These are phyloP conservation scores for Porcisia hertigi DNA, from an alignment of 208 protist species.

Conservation along the genomic window DNA sequence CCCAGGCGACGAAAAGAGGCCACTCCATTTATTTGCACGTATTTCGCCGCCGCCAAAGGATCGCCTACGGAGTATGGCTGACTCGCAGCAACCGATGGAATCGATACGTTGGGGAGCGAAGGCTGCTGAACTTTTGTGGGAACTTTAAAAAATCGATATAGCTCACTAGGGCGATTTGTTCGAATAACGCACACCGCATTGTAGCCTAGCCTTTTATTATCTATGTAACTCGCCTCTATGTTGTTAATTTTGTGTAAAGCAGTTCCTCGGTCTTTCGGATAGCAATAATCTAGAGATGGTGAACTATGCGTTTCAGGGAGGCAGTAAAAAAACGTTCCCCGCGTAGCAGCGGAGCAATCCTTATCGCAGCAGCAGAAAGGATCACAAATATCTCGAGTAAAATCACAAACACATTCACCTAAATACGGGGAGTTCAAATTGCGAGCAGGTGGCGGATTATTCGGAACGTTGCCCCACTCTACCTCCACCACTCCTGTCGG, in stretches of 20 bases:
- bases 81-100: not conserved
- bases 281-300: constrained; percentile 62
- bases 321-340: constrained; percentile 50
- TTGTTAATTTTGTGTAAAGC: constrained; percentile 43
- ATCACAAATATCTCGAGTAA: constrained; percentile 67
- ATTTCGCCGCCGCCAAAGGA: constrained; percentile 35
- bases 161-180: constrained; percentile 55
- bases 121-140: constrained; percentile 49
- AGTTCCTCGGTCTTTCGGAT: constrained; percentile 38
- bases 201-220: constrained; percentile 36
- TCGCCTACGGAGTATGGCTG: constrained; percentile 34
- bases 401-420: constrained; percentile 75
- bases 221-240: constrained; percentile 40
- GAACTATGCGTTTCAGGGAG: constrained; percentile 52
- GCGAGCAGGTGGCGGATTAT: constrained; percentile 24
- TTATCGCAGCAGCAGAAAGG: constrained; percentile 78
- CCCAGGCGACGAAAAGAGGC: constrained; percentile 37
- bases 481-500: constrained; percentile 35
- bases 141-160: constrained; percentile 72
- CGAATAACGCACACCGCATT: constrained; percentile 62
- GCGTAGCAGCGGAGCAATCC: constrained; percentile 47
- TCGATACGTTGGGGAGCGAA: not conserved
- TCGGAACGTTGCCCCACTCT: constrained; percentile 46
- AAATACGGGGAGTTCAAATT: constrained; percentile 80
- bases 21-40: constrained; percentile 4